Base-by-base conservation (phyloP, 345 rosid genomes). In the Citrus hindsii region DNA sequence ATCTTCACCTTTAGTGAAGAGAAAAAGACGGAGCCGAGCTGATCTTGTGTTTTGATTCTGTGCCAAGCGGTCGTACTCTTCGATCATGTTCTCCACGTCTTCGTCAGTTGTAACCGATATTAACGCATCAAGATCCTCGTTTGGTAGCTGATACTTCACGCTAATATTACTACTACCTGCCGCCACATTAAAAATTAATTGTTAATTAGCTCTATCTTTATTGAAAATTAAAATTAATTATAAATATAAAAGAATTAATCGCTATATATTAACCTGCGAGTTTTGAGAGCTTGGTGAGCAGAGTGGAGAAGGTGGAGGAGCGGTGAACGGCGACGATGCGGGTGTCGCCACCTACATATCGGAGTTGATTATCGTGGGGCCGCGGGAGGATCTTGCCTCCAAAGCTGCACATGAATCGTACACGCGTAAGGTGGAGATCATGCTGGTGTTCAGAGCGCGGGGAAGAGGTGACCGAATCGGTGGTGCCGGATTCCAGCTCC, bases 371-470 rank as follows among this genome's bases (percentile, higher is more conserved):
- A 76, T 96, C 99, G 37, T 93, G 95, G 0, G 99, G 99, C 62
- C 99, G 97, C 58, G 99, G 99, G 60, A 96, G 84, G 82, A 96
- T 96, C 87, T 89, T 96, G 55, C 99, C 99, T 6, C 97, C 98
- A 33, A 92, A 96, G 78, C 97, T 93, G 80, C 98, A 96, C 99
- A 96, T 93, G 87, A 96, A 89, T 53, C 97, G 92, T 42, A 92
- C 90, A 35, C 93, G 92, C 0, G 79, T 10, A 40, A 48, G 40
- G 18, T 66, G 82, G 38, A 74, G 46, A 40, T 88, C 89, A 2
- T 83, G 82, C 55, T 79, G 88, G 79, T 83, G 86, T 46, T 96
- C 99, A 60, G 93, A 90, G 24, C 95, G 92, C 22, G 97, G 98
- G 21, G 99, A 86, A 61, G 98, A 93, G 7, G 91, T 82, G 21